A percentile compares a stretch with the other conserved stretches of the same genome.
These are phyloP conservation scores for Sporothrix protearum DNA, from an alignment of 2,329 filamentous ascomycete genomes.

Conservation along the genomic window DNA sequence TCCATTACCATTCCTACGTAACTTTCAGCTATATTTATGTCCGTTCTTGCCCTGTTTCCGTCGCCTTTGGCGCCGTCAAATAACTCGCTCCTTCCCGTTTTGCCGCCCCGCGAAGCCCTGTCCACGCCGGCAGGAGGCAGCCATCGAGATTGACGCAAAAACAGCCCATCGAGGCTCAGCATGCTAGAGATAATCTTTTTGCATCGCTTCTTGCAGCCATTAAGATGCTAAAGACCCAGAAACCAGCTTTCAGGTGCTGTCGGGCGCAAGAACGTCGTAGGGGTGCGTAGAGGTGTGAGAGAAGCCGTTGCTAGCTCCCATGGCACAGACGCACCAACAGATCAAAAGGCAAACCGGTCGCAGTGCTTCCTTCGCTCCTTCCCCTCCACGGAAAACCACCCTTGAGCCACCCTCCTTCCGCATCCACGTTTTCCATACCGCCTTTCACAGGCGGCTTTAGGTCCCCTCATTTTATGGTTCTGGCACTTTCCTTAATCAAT, in stretches of 20 bases:
- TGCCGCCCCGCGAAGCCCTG: not conserved
- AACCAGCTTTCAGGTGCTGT: not conserved
- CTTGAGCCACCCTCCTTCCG: conserved; percentile 19
- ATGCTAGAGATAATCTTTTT: not conserved
- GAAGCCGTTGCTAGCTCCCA: not conserved
- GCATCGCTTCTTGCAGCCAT: not conserved
- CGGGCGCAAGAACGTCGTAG: not conserved
- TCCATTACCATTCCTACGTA: not conserved
- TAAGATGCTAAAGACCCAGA: not conserved
- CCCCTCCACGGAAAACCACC: conserved; percentile 8
- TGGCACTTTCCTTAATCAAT: not conserved
- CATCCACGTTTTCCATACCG: conserved; percentile 15
- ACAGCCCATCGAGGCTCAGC: not conserved
- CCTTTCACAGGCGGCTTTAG: conserved; percentile 7
- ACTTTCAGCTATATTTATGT: not conserved
- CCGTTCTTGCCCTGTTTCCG: not conserved
- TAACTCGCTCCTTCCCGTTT: not conserved
- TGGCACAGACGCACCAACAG: not conserved
- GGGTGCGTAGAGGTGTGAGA: conserved; percentile 1
- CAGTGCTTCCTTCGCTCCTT: not conserved
- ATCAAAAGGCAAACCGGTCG: not conserved
- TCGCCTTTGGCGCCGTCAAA: not conserved
- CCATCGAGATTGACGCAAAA: not conserved
- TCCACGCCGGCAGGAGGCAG: not conserved
- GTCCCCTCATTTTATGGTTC: conserved; percentile 5